Conservation (phyloP, 495 filamentous ascomycete genomes). For the Hypoxylon lienhwacheense region DNA sequence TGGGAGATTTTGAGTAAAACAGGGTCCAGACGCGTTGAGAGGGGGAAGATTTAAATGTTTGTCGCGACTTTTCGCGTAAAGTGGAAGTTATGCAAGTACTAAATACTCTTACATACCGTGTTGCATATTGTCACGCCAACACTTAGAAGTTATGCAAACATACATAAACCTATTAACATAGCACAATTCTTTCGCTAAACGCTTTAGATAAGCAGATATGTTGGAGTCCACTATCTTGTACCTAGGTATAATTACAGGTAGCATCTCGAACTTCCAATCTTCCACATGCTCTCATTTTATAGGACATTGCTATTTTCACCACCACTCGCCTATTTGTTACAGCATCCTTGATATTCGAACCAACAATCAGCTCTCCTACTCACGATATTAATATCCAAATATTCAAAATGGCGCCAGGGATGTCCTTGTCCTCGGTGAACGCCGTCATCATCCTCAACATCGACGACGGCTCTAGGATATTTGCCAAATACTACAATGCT, state of each 20-base stretch:
- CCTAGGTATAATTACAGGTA: no score
- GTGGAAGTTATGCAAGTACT: slow-evolving; percentile 27
- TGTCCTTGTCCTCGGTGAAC: slow-evolving; percentile 90
- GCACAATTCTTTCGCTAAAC: neutral
- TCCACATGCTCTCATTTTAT: no score
- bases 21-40: slow-evolving; percentile 21
- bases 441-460: slow-evolving; percentile 88
- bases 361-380: no score
- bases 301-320: slow-evolving; percentile 12
- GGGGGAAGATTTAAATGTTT: no score
- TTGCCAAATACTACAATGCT: slow-evolving; percentile 91
- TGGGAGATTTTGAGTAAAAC: slow-evolving; percentile 26
- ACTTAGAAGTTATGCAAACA: neutral
- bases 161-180: neutral
- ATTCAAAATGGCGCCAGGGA: slow-evolving; percentile 53
- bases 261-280: slow-evolving; percentile 22
- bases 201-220: no score
- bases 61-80: slow-evolving; percentile 37
- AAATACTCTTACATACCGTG: slow-evolving; percentile 3
- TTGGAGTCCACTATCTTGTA: no score
- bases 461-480: slow-evolving; percentile 86
- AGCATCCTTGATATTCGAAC: no score
- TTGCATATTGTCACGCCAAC: slow-evolving; percentile 3
- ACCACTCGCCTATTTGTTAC: no score
- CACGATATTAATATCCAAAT: slow-evolving; percentile 5